Evolutionary conservation across 129 eudicot genomes (phyloP), one percentile per base, ranked within the genome.

Genomic region (Centaurea solstitialis): DNA sequence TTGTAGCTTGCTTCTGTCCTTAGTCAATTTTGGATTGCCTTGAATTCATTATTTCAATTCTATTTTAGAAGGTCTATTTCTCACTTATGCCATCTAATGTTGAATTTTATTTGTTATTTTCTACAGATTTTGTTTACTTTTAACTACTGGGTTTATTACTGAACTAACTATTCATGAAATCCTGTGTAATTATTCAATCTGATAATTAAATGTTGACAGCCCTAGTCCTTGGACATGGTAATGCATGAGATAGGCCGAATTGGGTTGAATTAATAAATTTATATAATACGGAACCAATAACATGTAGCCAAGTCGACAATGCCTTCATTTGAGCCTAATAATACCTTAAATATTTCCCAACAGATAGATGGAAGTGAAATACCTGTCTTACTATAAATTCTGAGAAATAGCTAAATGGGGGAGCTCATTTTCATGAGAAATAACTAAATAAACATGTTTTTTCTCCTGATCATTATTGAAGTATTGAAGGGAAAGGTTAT

Each of bases 61-160:
- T 28, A 30, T 75, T 75, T 18, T 75, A 26, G 11, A 30, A 75
- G 70, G 70, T 20, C 47, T 33, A 59, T 75, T 17, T 75, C 18
- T 64, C 68, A 3, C 12, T 9, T 64, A 20, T 18, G 6, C 13
- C 30, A 2, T 64, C 28, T 9, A 21, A n/a, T 22, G 30, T 21
- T 64, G 68, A 22, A 64, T 20, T 64, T 21, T 3, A 8, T 64
- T 17, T 64, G 28, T 64, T 64, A 2, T 8, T 21, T 57, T 57
- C 65, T 57, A 17, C 22, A 57, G n/a, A 22, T 57, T 57, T 8
- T 64, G 68, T 64, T 64, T 64, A 20, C 68, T 64, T 22, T 7
- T 7, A 64, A 64, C 30, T 22, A 64, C 13, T 64, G 68, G 26
- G 15, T 64, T 64, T 9, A 20, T 64, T 64, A 64, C 68, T 26